Evolutionary conservation across 495 filamentous ascomycete genomes (phyloP).

Genomic region (Lindgomyces ingoldianus): DNA sequence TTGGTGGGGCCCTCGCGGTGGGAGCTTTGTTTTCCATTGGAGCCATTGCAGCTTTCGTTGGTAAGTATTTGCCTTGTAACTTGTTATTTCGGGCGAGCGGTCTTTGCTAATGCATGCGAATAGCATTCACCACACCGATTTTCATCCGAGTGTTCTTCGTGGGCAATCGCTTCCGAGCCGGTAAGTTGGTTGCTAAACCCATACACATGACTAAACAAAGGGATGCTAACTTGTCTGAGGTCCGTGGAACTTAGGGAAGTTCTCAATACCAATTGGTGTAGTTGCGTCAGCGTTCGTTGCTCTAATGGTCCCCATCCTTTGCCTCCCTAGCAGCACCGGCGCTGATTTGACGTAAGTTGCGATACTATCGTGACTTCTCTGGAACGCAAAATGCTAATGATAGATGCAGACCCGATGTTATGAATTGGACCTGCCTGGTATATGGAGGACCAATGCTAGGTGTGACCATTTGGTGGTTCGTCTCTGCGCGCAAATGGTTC

Average conservation of each 20-base stretch:
- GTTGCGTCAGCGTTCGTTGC: slow-evolving; percentile 63
- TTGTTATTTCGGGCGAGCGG: background rate
- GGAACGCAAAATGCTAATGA: background rate
- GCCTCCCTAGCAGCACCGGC: slow-evolving; percentile 63
- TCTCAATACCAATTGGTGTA: slow-evolving; percentile 62
- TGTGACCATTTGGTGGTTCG: slow-evolving; percentile 68
- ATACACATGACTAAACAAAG: too few relatives aligned
- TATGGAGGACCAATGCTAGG: slow-evolving; percentile 62
- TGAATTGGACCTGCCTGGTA: slow-evolving; percentile 79
- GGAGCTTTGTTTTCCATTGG: slow-evolving; percentile 77
- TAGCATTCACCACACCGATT: slow-evolving; percentile 75
- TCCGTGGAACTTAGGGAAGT: slow-evolving; percentile 72
- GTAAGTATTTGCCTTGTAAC: background rate
- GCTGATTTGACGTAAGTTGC: slow-evolving; percentile 55
- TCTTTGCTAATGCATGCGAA: background rate
- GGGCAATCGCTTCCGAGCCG: slow-evolving; percentile 65
- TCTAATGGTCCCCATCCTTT: slow-evolving; percentile 75
- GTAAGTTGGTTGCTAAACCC: too few relatives aligned
- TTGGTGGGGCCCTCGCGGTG: slow-evolving; percentile 66
- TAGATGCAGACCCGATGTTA: slow-evolving; percentile 40
- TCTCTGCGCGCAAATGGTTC: slow-evolving; percentile 70
- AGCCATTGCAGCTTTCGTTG: slow-evolving; percentile 66
- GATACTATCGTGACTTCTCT: slow-evolving; percentile 8
- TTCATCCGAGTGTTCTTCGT: slow-evolving; percentile 75
- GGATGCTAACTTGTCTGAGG: too few relatives aligned